phyloP scores from a whole-genome alignment of 768 basidiomycete genomes.

The Boletus pseudopeckii region DNA sequence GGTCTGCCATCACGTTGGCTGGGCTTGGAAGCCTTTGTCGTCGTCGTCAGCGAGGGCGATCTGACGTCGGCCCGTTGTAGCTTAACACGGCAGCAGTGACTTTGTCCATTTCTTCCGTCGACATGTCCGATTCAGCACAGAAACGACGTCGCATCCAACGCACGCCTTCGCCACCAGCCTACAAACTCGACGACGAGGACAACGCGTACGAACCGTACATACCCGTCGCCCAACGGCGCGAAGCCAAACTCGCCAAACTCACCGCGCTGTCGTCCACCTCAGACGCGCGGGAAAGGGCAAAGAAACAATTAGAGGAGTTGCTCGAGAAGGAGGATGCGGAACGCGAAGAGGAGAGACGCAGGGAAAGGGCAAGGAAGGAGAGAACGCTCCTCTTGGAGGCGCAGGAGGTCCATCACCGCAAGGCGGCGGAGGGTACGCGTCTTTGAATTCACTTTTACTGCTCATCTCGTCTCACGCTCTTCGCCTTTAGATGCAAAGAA shows the following conservation, averaged over 20 bases:
- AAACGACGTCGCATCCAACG: conserved; percentile 54
- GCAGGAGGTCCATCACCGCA: conserved; percentile 87
- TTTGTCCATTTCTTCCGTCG: not conserved
- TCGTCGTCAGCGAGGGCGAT: not conserved
- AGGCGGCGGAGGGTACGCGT: conserved; percentile 71
- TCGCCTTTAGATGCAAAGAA: conserved; percentile 70
- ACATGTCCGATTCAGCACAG: conserved; percentile 32
- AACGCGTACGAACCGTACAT: conserved; percentile 81
- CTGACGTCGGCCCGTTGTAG: not conserved
- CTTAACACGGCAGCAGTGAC: not conserved
- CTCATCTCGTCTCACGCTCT: conserved; percentile 15
- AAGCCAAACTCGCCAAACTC: conserved; percentile 76
- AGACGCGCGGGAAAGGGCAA: conserved; percentile 47
- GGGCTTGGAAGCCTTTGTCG: not conserved
- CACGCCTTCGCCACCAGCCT: conserved; percentile 55
- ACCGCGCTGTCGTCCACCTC: conserved; percentile 56
- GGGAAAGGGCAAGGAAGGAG: conserved; percentile 78
- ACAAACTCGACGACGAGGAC: conserved; percentile 59
- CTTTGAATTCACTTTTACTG: not conserved
- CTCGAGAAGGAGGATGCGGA: conserved; percentile 66
- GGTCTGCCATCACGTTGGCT: conserved; percentile 17
- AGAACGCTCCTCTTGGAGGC: conserved; percentile 88
- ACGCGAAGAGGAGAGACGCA: conserved; percentile 70
- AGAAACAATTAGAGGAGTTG: conserved; percentile 51
- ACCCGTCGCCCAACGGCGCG: conserved; percentile 79